phyloP scores from a whole-genome alignment of 805 yeast species.

The Lachancea lanzarotensis region DNA sequence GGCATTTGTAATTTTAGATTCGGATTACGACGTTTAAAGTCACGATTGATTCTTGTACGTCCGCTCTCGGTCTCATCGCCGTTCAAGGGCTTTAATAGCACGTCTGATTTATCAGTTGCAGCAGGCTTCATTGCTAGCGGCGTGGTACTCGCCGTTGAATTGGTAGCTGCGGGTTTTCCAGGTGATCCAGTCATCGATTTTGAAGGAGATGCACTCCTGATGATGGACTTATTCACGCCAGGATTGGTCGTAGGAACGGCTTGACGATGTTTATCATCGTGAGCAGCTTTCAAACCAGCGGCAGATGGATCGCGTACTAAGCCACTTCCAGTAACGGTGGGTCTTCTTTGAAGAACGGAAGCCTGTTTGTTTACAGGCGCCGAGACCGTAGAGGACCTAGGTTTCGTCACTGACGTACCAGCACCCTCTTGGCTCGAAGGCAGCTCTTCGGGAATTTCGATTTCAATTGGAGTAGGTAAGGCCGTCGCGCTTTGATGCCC shows the following conservation, averaged over 20 bases:
- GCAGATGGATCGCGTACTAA: conserved; percentile 13
- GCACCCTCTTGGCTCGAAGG: conserved; percentile 23
- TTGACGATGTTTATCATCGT: conserved; percentile 14
- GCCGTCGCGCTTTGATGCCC: conserved; percentile 32
- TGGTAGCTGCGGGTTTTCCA: neutral
- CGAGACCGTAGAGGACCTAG: conserved; percentile 32
- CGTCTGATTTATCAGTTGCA: conserved; percentile 20
- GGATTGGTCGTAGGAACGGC: conserved; percentile 1
- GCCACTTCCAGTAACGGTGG: conserved; percentile 31
- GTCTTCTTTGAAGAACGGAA: conserved; percentile 24
- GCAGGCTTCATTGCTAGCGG: conserved; percentile 38
- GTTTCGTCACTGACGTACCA: conserved; percentile 30
- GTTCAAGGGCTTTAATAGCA: conserved; percentile 32
- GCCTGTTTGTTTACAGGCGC: conserved; percentile 20
- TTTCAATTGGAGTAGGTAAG: conserved; percentile 51
- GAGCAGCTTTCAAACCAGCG: conserved; percentile 13
- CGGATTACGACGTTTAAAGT: conserved; percentile 42
- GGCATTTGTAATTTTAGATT: conserved; percentile 71
- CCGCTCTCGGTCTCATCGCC: conserved; percentile 13
- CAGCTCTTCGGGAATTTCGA: conserved; percentile 54
- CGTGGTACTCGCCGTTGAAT: conserved; percentile 11
- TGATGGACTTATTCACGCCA: neutral
- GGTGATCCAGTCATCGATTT: conserved; percentile 4
- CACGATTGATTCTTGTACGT: conserved; percentile 26
- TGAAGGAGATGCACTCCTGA: conserved; percentile 4